These are phyloP conservation scores for Syzygium malaccense DNA, from an alignment of 441 rosid genomes.

Conservation along the genomic window DNA sequence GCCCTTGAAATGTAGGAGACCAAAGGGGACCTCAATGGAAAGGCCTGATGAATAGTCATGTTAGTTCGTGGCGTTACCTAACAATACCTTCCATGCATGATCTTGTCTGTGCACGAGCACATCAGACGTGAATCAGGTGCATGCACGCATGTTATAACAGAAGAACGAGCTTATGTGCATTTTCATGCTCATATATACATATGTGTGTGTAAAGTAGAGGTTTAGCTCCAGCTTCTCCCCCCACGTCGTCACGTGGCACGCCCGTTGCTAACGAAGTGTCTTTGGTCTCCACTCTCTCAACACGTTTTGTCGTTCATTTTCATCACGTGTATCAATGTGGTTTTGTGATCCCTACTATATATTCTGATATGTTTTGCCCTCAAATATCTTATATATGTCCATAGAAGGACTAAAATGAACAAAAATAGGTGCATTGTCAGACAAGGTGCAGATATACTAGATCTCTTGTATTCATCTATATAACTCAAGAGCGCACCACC, in stretches of 20 bases:
- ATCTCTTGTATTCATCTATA: not conserved
- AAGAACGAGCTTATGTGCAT: not conserved
- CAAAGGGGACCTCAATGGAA: conserved; percentile 32
- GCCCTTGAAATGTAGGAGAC: conserved; percentile 33
- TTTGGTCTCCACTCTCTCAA: not conserved
- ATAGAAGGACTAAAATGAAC: not conserved
- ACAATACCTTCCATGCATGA: not conserved
- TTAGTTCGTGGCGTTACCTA: not conserved
- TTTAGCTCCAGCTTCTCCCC: not conserved
- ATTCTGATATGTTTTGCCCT: not conserved
- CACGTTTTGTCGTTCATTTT: not conserved
- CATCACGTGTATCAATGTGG: not conserved
- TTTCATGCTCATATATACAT: not conserved
- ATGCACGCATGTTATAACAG: not conserved
- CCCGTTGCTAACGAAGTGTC: not conserved
- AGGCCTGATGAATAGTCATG: conserved; percentile 19
- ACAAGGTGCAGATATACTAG: not conserved
- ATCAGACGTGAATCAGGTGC: not conserved
- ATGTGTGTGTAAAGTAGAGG: not conserved
- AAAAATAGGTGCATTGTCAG: not conserved
- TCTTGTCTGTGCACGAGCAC: not conserved
- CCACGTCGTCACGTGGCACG: not conserved
- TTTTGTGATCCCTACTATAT: not conserved
- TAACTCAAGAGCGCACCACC: not conserved
- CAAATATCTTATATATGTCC: not conserved